These are phyloP conservation scores for Petunia secreta DNA, from an alignment of 257 asterid species.

Conservation along the genomic window DNA sequence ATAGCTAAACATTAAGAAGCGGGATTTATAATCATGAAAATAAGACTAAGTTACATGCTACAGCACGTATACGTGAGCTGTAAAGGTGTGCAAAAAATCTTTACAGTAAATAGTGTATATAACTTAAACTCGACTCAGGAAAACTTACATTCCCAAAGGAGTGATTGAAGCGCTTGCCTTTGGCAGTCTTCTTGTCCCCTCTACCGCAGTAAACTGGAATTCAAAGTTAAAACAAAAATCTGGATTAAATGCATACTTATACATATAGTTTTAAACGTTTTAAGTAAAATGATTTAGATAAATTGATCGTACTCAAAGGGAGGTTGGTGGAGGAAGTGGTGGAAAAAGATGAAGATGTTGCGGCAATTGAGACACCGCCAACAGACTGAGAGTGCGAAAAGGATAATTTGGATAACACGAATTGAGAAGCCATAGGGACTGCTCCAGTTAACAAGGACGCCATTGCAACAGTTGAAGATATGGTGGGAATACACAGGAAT, in stretches of 20 bases:
- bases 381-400: slow-evolving; percentile 55
- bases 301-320: slow-evolving; percentile 59
- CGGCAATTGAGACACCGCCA: slow-evolving; percentile 36
- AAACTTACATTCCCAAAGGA: slow-evolving; percentile 85
- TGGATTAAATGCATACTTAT: neutral
- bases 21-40: no score
- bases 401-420: slow-evolving; percentile 43
- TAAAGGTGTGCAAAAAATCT: no score
- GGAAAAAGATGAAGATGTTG: slow-evolving; percentile 34
- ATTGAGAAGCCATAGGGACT: slow-evolving; percentile 56
- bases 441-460: slow-evolving; percentile 72
- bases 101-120: no score
- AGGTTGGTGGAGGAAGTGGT: slow-evolving; percentile 41
- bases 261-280: no score
- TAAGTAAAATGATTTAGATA: neutral
- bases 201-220: slow-evolving; percentile 82
- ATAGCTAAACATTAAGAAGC: no score
- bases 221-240: neutral
- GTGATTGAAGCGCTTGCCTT: slow-evolving; percentile 96
- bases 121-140: neutral
- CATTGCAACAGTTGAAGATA: slow-evolving; percentile 32
- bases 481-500: neutral
- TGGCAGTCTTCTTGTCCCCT: slow-evolving; percentile 92
- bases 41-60: neutral
- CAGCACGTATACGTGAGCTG: neutral